Percentiles rank a stretch among this genome's conserved stretches.
These are phyloP conservation scores for Venturia asperata DNA, from an alignment of 2,329 filamentous ascomycete genomes.

Conservation along the genomic window DNA sequence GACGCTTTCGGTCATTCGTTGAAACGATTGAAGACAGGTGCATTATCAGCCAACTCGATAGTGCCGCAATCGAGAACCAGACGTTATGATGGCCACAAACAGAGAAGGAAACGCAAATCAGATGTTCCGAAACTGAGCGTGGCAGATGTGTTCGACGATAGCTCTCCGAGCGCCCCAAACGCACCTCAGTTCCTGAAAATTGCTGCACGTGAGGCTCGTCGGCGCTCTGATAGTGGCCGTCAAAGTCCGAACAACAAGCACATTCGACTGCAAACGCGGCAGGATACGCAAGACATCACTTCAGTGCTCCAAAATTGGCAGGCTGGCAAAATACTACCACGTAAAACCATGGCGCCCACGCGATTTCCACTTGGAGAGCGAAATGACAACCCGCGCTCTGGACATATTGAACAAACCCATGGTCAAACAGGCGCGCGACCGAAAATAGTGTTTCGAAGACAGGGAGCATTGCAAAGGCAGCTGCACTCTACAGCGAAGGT, in stretches of 20 bases:
- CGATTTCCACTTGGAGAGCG: slow-evolving; percentile 5
- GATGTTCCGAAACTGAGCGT: slow-evolving; percentile 40
- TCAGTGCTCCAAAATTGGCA: slow-evolving; percentile 45
- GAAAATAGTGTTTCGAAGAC: slow-evolving; percentile 1
- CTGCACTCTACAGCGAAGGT: background rate
- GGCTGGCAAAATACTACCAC: slow-evolving; percentile 35
- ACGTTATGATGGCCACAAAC: background rate
- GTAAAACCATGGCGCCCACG: background rate
- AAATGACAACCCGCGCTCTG: background rate
- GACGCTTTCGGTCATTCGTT: slow-evolving; percentile 27
- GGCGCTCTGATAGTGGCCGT: slow-evolving; percentile 42
- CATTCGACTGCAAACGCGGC: slow-evolving; percentile 44
- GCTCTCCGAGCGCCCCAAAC: slow-evolving; percentile 30
- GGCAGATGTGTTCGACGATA: slow-evolving; percentile 35
- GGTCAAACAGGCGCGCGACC: background rate
- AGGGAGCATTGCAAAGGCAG: background rate
- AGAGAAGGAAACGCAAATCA: slow-evolving; percentile 9
- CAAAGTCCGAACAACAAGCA: slow-evolving; percentile 47
- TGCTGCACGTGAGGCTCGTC: slow-evolving; percentile 47
- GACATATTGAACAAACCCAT: background rate
- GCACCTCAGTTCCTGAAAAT: slow-evolving; percentile 50
- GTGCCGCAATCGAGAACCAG: background rate
- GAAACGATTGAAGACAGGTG: background rate
- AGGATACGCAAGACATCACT: slow-evolving; percentile 51
- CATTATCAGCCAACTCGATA: background rate